Evolutionary conservation across 352 stramenopile genomes (phyloP), one percentile per base, ranked within the genome.

Genomic region (Sclerospora graminicola): DNA sequence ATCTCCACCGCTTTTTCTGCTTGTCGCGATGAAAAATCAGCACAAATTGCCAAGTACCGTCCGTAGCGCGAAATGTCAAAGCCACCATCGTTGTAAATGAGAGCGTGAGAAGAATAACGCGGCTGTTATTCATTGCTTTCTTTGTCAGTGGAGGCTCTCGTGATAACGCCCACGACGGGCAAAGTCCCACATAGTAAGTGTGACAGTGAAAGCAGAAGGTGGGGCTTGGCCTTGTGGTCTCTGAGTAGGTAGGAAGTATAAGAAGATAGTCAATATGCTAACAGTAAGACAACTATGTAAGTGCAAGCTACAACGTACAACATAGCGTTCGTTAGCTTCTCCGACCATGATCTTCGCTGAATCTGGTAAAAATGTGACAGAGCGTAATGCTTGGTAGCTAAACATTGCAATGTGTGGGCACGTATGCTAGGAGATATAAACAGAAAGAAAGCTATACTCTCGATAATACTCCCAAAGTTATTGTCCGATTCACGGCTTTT

Each of bases 41-140:
- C 90, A 69, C 94, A 98, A 34, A 95, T 95, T 29, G 88, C 91
- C 24, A 98, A 74, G 35, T 95, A 94, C 19, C 85, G 87, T 1
- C 95, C 95, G 54, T 95, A 96, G 13, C 77, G 71, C 11, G 93
- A 98, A 31, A 98, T 83, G 64, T 98, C 95, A 64, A 98, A 98
- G 27, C 95, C 95, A 37, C 95, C 94, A 60, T 98, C 94, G 54
- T 98, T 98, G 66, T 98, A 98, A 20, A 98, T 84, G 40, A 98
- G 74, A 4, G 94, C 89, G 44, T 96, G 82, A 1, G 84, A 89
- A 98, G 57, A 48, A 94, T 76, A 0, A 84, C 61, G 8, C 76
- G 78, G 19, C 77, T 84, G 48, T 88, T 87, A 42, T 84, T 72
- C 80, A 92, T 92, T 8, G 80, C 80, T 41, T 89, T 89, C 44